Evolutionary conservation across 2,329 filamentous ascomycete genomes (phyloP), one percentile per base, ranked within the genome.

Genomic region (Colletotrichum tofieldiae): DNA sequence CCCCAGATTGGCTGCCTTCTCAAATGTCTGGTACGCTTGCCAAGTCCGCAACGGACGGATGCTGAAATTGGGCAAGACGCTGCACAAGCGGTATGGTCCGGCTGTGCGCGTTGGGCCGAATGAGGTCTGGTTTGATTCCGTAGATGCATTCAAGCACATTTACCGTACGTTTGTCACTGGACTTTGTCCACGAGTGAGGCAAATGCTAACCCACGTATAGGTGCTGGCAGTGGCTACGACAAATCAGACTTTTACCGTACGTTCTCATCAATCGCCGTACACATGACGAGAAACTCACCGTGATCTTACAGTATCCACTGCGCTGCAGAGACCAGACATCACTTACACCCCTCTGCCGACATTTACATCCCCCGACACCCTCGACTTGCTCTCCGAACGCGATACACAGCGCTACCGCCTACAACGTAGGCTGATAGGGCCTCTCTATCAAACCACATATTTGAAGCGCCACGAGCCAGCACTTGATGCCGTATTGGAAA

Each of bases 161-260:
- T 89, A 89, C 76, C 79, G 86, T 87, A 72, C 23, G 83, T 76
- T 32, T 16, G 14, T 16, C 39, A 6, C 8, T 35, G 23, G 23
- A 20, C 20, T 14, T 20, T 1, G 4, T 14, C 0, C 35, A 29
- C 26, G 16, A 18, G 41, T 49, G 29, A 39, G 29, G 62, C 20
- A 7, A 14, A 2, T 20, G 7, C 54, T 55, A 8, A 66, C n/a
- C 18, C 7, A 32, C 6, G 8, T 47, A 23, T 26, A 89, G 87
- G 82, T n/a, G 79, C 81, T 8, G 83, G 84, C 0, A 86, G 81
- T 49, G 85, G 85, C 1, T 87, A 82, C 72, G 84, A 86, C 43
- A 89, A 89, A 74, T 86, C 86, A 0, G 84, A 86, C 18, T 89
- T 89, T 54, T 89, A 89, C 61, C 75, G 87, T 88, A 54, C 29